phyloP scores from a whole-genome alignment of 2,329 filamentous ascomycete species.

The Nemania sp. region DNA sequence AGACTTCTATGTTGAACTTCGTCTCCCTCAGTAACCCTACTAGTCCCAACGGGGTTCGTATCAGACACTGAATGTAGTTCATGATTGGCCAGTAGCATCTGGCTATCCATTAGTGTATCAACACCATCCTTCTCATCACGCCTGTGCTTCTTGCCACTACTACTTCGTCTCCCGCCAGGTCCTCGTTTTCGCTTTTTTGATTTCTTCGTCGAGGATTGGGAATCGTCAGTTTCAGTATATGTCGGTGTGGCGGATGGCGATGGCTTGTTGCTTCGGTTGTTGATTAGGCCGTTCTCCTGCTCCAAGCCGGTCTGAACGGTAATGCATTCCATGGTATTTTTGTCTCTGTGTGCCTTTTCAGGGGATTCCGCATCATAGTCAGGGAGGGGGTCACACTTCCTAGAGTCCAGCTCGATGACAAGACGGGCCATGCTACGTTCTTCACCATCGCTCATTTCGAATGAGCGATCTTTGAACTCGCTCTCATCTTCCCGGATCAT shows the following conservation, averaged over 20 bases:
- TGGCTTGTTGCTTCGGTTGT: constrained; percentile 28
- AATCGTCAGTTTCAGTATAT: constrained; percentile 32
- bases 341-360: constrained; percentile 41
- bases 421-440: constrained; percentile 63
- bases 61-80: constrained; percentile 14
- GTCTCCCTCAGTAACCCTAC: constrained; percentile 21
- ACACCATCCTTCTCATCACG: constrained; percentile 36
- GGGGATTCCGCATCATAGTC: constrained; percentile 46
- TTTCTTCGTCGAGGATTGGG: constrained; percentile 43
- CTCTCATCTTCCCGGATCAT: constrained; percentile 4
- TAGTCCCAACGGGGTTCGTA: constrained; percentile 7
- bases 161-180: constrained; percentile 40
- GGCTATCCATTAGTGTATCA: constrained; percentile 41
- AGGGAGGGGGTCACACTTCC: constrained; percentile 50
- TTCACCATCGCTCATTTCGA: constrained; percentile 55
- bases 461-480: constrained; percentile 45
- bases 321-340: constrained; percentile 42
- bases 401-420: constrained; percentile 63
- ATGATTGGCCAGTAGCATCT: constrained; percentile 29
- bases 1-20: neutral
- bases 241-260: constrained; percentile 35
- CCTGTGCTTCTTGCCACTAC: constrained; percentile 47
- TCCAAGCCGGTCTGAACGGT: constrained; percentile 39
- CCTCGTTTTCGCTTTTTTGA: constrained; percentile 48
- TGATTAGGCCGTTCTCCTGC: neutral